These are phyloP conservation scores for Epicoccum nigrum DNA, from an alignment of 2,329 filamentous ascomycete genomes.

Conservation along the genomic window DNA sequence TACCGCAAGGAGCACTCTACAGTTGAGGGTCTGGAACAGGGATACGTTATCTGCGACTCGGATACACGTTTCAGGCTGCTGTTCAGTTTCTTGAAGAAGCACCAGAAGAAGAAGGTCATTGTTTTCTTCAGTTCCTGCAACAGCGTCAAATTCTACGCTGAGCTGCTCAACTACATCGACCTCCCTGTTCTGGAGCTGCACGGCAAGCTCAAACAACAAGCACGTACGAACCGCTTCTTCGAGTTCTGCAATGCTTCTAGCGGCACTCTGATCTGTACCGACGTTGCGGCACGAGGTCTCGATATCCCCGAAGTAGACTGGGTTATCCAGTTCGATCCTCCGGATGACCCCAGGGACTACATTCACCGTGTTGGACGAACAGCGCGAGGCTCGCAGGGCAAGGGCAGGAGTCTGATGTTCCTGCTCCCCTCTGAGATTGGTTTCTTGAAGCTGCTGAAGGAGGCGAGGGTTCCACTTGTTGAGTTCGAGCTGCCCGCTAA, in stretches of 20 bases:
- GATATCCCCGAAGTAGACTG: slow-evolving; percentile 97
- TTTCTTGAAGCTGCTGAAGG: slow-evolving; percentile 89
- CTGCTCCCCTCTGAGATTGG: slow-evolving; percentile 90
- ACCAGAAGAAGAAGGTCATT: slow-evolving; percentile 95
- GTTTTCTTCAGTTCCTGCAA: slow-evolving; percentile 90
- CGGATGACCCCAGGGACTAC: slow-evolving; percentile 77
- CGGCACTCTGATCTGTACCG: slow-evolving; percentile 92
- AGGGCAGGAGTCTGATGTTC: slow-evolving; percentile 90
- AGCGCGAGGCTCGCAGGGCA: slow-evolving; percentile 80
- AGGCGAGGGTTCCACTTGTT: slow-evolving; percentile 88
- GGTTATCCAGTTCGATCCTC: slow-evolving; percentile 90
- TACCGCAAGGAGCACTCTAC: slow-evolving; percentile 88
- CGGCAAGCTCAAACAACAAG: slow-evolving; percentile 96
- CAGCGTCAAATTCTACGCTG: slow-evolving; percentile 93
- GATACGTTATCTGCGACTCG: slow-evolving; percentile 90
- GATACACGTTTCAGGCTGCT: slow-evolving; percentile 93
- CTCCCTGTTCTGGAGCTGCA: slow-evolving; percentile 85
- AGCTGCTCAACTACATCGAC: slow-evolving; percentile 96
- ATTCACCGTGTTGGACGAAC: slow-evolving; percentile 91
- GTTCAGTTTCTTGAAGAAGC: slow-evolving; percentile 91
- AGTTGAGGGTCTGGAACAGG: slow-evolving; percentile 92
- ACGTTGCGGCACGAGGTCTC: slow-evolving; percentile 91
- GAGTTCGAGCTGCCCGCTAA: slow-evolving; percentile 94
- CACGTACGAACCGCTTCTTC: slow-evolving; percentile 98
- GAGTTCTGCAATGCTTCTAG: slow-evolving; percentile 87